Percentiles rank a stretch among this genome's conserved stretches.
These are phyloP conservation scores for Lepiota brunneoincarnata DNA, from an alignment of 768 basidiomycete species.

Conservation along the genomic window DNA sequence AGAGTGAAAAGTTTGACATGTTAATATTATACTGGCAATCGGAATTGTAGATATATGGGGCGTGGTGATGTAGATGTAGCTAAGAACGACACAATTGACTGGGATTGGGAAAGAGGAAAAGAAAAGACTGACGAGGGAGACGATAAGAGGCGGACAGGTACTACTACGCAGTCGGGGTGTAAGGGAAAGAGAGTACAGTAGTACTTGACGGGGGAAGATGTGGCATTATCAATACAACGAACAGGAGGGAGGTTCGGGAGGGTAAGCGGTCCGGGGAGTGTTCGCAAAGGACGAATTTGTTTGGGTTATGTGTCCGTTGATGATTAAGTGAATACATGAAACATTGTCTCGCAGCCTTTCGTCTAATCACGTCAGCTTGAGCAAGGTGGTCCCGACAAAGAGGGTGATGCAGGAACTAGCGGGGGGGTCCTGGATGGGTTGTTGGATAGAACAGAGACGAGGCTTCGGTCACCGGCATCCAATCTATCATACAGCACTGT, in stretches of 20 bases:
- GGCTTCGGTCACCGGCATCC: conserved; percentile 13
- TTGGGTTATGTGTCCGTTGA: conserved; percentile 10
- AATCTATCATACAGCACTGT: conserved; percentile 60
- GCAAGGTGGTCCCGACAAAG: not conserved
- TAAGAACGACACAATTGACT: not conserved
- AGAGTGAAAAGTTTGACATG: not conserved
- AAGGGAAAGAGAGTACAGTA: not conserved
- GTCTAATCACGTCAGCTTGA: conserved; percentile 8
- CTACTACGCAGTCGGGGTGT: not conserved
- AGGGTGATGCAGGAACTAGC: not conserved
- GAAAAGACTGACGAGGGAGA: not conserved
- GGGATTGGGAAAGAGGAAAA: not conserved
- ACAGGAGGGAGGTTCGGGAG: not conserved
- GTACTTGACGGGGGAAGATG: not conserved
- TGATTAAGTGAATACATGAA: conserved; percentile 5
- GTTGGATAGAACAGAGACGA: not conserved
- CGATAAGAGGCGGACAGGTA: too few relatives aligned
- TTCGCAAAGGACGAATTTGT: not conserved
- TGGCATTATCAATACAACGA: not conserved
- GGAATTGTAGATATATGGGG: not conserved
- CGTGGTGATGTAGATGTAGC: not conserved
- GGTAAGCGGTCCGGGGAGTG: not conserved
- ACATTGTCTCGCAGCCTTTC: conserved; percentile 2
- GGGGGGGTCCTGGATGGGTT: not conserved
- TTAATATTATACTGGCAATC: conserved; percentile 1